Evolutionary conservation across 805 yeast species (phyloP).

Genomic region (Kodamaea hsintzibuensis): DNA sequence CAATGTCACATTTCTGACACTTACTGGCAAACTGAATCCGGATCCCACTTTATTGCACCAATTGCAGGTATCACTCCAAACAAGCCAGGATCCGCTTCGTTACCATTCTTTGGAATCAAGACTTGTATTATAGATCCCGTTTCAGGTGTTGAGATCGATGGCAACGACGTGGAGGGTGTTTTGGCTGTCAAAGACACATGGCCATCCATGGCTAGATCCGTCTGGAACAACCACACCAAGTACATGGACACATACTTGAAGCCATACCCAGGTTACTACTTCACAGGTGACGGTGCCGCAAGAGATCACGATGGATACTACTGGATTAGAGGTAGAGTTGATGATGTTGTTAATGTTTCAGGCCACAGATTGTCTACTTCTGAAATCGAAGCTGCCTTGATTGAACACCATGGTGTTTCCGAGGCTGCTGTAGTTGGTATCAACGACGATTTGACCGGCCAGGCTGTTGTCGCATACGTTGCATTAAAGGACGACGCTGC

Average conservation of each 20-base stretch:
- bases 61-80: slow-evolving; percentile 74
- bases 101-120: slow-evolving; percentile 82
- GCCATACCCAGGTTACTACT: slow-evolving; percentile 80
- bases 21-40: slow-evolving; percentile 89
- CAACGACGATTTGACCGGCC: slow-evolving; percentile 82
- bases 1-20: slow-evolving; percentile 77
- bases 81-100: slow-evolving; percentile 83
- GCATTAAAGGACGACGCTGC: slow-evolving; percentile 58
- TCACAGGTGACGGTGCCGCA: slow-evolving; percentile 90
- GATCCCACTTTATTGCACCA: slow-evolving; percentile 77
- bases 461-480: slow-evolving; percentile 82
- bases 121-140: slow-evolving; percentile 74
- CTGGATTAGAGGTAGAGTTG: slow-evolving; percentile 87
- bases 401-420: slow-evolving; percentile 68
- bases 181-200: slow-evolving; percentile 69
- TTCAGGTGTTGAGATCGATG: slow-evolving; percentile 65
- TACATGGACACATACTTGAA: slow-evolving; percentile 79
- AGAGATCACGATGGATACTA: slow-evolving; percentile 81
- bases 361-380: slow-evolving; percentile 90
- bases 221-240: slow-evolving; percentile 74
- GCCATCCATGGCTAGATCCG: slow-evolving; percentile 86
- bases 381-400: slow-evolving; percentile 80
- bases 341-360: slow-evolving; percentile 84
- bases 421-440: slow-evolving; percentile 86
- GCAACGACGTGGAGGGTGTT: slow-evolving; percentile 79